Evolutionary conservation across 2,329 filamentous ascomycete species (phyloP).

Genomic region (Claviceps arundinis): DNA sequence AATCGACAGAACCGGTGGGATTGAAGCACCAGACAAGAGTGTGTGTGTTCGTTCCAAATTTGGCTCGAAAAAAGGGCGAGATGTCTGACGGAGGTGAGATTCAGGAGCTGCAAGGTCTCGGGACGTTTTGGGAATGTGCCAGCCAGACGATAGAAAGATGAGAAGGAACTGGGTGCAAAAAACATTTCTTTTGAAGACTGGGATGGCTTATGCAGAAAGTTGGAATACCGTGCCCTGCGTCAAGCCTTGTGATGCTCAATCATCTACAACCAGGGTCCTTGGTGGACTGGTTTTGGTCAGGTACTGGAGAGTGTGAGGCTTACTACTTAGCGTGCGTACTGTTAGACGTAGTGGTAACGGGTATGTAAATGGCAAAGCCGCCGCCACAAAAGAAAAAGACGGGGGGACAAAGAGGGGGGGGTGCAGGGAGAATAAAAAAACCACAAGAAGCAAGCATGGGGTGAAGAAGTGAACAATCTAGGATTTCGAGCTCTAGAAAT

Average conservation of each 20-base stretch:
- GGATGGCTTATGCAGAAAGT: conserved; percentile 18
- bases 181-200: conserved; percentile 22
- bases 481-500: conserved; percentile 1
- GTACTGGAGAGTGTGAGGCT: not conserved
- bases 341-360: conserved; percentile 1
- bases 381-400: conserved; percentile 5
- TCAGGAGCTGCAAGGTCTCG: conserved; percentile 18
- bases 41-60: not conserved
- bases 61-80: conserved; percentile 8
- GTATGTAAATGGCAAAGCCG: conserved; percentile 2
- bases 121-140: conserved; percentile 12
- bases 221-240: conserved; percentile 5
- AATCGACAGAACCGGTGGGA: conserved; percentile 10
- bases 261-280: not conserved
- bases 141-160: conserved; percentile 11
- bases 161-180: conserved; percentile 14
- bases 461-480: not conserved
- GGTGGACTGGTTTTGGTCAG: conserved; percentile 1
- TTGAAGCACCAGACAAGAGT: conserved; percentile 7
- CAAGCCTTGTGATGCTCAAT: conserved; percentile 3
- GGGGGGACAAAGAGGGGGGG: not conserved
- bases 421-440: not conserved
- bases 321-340: not conserved
- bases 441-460: not conserved
- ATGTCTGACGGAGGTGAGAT: conserved; percentile 13